A percentile compares a stretch with the other conserved stretches of the same genome.
phyloP scores from a whole-genome alignment of 495 filamentous ascomycete genomes.

The Oleoguttula mirabilis region DNA sequence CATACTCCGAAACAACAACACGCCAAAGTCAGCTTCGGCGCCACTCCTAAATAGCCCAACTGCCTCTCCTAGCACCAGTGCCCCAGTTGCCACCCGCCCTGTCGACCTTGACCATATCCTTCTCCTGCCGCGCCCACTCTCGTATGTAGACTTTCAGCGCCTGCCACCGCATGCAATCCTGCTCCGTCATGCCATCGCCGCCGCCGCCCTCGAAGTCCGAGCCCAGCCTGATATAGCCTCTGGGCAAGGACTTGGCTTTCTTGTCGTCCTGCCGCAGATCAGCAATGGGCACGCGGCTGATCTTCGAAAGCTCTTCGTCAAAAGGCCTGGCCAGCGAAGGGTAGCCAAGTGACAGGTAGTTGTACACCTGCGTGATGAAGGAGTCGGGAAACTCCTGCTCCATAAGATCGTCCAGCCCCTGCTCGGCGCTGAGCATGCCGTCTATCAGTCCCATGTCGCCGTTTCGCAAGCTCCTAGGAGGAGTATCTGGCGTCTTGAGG shows the following conservation, averaged over 20 bases:
- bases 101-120: constrained; percentile 44
- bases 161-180: constrained; percentile 58
- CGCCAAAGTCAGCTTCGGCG: no score
- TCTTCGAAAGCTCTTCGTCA: constrained; percentile 69
- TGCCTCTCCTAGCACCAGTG: constrained; percentile 59
- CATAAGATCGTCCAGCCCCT: constrained; percentile 32
- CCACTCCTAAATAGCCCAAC: constrained; percentile 85
- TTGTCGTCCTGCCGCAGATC: constrained; percentile 62
- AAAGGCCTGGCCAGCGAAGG: constrained; percentile 69
- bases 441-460: constrained; percentile 6
- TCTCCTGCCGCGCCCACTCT: constrained; percentile 76
- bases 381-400: constrained; percentile 60
- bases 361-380: constrained; percentile 93
- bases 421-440: constrained; percentile 27
- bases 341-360: constrained; percentile 87
- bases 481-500: constrained; percentile 8
- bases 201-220: constrained; percentile 32
- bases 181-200: constrained; percentile 28
- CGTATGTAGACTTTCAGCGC: constrained; percentile 68
- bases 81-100: constrained; percentile 53
- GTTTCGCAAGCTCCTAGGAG: background rate
- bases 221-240: constrained; percentile 56
- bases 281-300: constrained; percentile 51
- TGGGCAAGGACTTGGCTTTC: constrained; percentile 42
- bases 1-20: no score